Evolutionary conservation across 2,329 filamentous ascomycete genomes (phyloP).

Genomic region (Massarina eburnea): DNA sequence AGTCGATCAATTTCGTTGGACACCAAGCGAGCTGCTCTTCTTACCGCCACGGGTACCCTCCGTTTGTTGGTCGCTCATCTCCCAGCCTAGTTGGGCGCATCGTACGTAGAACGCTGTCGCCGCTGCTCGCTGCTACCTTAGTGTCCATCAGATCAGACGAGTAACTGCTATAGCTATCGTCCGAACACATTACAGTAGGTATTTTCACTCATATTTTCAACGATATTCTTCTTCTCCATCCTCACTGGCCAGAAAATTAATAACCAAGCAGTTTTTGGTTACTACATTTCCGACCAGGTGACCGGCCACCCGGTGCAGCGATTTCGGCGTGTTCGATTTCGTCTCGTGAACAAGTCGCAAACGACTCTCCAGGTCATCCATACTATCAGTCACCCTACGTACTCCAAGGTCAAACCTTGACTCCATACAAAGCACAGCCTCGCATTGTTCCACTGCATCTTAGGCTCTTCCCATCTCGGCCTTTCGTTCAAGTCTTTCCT

Average conservation of each 20-base stretch:
- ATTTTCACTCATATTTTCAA: constrained; percentile 5
- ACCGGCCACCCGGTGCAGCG: constrained; percentile 4
- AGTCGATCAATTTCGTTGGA: constrained; percentile 21
- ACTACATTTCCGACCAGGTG: neutral
- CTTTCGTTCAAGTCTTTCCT: constrained; percentile 21
- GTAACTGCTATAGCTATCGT: neutral
- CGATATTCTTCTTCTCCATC: neutral
- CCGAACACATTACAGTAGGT: constrained; percentile 12
- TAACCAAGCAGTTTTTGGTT: neutral
- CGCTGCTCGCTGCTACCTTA: constrained; percentile 5
- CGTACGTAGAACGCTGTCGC: constrained; percentile 13
- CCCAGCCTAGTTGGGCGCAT: constrained; percentile 9
- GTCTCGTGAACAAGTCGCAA: constrained; percentile 36
- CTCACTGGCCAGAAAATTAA: neutral
- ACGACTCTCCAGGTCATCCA: constrained; percentile 25
- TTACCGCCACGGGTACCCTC: constrained; percentile 20
- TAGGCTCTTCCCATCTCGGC: constrained; percentile 15
- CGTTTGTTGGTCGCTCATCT: constrained; percentile 24
- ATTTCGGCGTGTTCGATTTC: constrained; percentile 12
- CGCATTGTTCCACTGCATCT: constrained; percentile 29
- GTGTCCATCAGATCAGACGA: neutral
- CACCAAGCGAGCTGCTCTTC: constrained; percentile 19
- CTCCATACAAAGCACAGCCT: constrained; percentile 14
- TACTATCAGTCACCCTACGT: constrained; percentile 18
- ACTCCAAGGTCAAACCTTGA: constrained; percentile 23